Conservation (phyloP, 345 rosid species). For the Dovyalis caffra region DNA sequence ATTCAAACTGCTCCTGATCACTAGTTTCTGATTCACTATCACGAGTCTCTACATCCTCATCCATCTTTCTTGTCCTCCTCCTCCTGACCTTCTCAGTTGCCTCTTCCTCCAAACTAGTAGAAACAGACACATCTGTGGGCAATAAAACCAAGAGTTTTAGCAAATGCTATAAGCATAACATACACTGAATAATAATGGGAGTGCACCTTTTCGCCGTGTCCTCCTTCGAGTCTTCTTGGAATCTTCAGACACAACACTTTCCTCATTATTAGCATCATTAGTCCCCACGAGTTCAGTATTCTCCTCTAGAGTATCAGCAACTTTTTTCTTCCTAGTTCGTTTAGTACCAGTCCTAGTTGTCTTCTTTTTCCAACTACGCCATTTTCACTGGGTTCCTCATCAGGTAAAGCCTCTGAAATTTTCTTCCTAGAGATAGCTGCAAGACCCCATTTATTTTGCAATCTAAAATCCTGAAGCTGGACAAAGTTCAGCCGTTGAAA, state of each 20-base stretch:
- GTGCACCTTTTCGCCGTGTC: slow-evolving; percentile 51
- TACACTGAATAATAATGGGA: background rate
- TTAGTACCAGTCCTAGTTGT: slow-evolving; percentile 38
- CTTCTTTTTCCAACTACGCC: slow-evolving; percentile 45
- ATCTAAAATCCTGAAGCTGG: slow-evolving; percentile 41
- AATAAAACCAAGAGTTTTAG: slow-evolving; percentile 9
- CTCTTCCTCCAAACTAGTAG: slow-evolving; percentile 42
- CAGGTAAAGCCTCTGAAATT: slow-evolving; percentile 35
- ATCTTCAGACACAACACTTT: slow-evolving; percentile 26
- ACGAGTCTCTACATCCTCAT: slow-evolving; percentile 33
- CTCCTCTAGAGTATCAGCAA: slow-evolving; percentile 33
- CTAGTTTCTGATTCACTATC: slow-evolving; percentile 47
- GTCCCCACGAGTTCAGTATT: slow-evolving; percentile 28
- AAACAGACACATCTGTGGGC: slow-evolving; percentile 38
- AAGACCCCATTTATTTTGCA: slow-evolving; percentile 44
- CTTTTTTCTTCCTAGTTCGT: slow-evolving; percentile 58
- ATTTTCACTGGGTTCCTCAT: slow-evolving; percentile 44
- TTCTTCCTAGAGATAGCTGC: slow-evolving; percentile 56
- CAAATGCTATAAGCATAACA: background rate
- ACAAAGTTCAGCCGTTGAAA: slow-evolving; percentile 34
- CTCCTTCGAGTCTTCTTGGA: slow-evolving; percentile 30
- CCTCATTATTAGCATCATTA: slow-evolving; percentile 30
- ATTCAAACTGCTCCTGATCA: slow-evolving; percentile 39
- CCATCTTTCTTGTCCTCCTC: slow-evolving; percentile 39
- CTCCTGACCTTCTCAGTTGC: slow-evolving; percentile 50